A percentile compares a stretch with the other conserved stretches of the same genome.
phyloP scores from a whole-genome alignment of 2,329 filamentous ascomycete species.

The Byssochlamys sp. region DNA sequence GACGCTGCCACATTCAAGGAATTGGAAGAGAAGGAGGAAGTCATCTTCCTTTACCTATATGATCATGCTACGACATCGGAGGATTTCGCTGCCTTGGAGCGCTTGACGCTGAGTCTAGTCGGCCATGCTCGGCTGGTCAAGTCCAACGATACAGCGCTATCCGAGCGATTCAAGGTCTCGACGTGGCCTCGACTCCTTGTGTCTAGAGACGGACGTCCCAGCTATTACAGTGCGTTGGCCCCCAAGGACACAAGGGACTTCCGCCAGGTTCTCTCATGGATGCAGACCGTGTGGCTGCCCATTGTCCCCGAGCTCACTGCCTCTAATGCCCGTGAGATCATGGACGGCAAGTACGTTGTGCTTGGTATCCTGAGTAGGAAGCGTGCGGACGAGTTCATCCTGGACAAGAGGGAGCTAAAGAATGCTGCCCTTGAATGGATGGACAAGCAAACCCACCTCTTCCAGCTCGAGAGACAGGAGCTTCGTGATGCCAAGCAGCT shows the following conservation, averaged over 20 bases:
- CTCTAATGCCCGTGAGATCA: conserved; percentile 84
- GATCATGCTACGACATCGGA: conserved; percentile 88
- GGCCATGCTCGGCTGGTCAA: conserved; percentile 89
- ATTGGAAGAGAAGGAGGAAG: conserved; percentile 84
- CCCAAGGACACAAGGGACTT: conserved; percentile 89
- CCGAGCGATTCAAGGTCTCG: conserved; percentile 81
- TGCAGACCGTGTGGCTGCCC: conserved; percentile 91
- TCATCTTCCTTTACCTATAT: conserved; percentile 96
- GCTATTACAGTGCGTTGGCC: conserved; percentile 77
- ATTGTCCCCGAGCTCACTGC: conserved; percentile 90
- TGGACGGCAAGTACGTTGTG: conserved; percentile 91
- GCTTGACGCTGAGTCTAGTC: conserved; percentile 76
- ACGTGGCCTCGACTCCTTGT: conserved; percentile 93
- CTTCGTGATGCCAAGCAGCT: conserved; percentile 88
- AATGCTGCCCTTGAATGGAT: conserved; percentile 95
- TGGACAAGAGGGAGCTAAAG: conserved; percentile 81
- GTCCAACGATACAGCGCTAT: conserved; percentile 67
- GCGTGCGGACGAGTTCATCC: conserved; percentile 66
- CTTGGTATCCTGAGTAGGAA: conserved; percentile 77
- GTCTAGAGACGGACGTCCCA: conserved; percentile 76
- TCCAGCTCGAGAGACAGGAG: conserved; percentile 87
- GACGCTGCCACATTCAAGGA: conserved; percentile 65
- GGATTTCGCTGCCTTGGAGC: conserved; percentile 80
- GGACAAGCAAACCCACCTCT: conserved; percentile 84
- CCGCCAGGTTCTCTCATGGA: conserved; percentile 73